Conservation (phyloP, 352 stramenopile genomes). For the Thraustochytrium striatum region DNA sequence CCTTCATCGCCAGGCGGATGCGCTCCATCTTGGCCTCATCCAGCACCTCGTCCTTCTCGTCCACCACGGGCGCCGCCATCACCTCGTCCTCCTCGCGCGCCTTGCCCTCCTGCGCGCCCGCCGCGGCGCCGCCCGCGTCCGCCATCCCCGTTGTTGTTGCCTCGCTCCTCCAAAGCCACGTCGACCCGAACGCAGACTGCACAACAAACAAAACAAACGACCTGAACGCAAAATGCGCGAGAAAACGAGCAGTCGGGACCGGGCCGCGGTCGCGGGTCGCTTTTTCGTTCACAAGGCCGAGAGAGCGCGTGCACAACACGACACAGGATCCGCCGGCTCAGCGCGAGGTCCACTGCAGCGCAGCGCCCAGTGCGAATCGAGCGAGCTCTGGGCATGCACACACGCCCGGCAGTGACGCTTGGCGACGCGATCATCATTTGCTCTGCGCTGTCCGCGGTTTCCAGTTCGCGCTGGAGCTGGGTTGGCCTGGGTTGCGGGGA, state of each 20-base stretch:
- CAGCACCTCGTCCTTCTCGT: constrained; percentile 40
- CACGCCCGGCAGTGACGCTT: too few relatives aligned
- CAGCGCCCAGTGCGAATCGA: too few relatives aligned
- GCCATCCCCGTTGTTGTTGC: not conserved
- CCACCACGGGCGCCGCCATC: constrained; percentile 24
- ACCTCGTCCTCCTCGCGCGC: not conserved
- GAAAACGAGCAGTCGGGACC: not conserved
- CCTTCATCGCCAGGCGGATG: constrained; percentile 29
- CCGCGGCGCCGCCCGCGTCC: not conserved
- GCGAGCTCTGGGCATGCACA: too few relatives aligned
- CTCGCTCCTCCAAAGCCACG: not conserved
- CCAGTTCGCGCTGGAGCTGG: too few relatives aligned
- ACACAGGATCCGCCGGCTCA: too few relatives aligned
- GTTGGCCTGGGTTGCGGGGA: too few relatives aligned
- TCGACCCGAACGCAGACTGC: not conserved
- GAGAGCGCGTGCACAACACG: too few relatives aligned
- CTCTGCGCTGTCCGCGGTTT: too few relatives aligned
- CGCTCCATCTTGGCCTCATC: constrained; percentile 21
- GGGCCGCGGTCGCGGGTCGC: not conserved
- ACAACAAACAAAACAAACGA: not conserved
- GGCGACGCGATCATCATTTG: too few relatives aligned
- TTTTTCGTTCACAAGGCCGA: not conserved
- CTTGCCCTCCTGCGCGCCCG: not conserved
- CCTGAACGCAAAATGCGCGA: not conserved
- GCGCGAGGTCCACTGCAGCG: too few relatives aligned